Conservation (phyloP, 2,329 filamentous ascomycete genomes). For the Hymenoscyphus albidus region DNA sequence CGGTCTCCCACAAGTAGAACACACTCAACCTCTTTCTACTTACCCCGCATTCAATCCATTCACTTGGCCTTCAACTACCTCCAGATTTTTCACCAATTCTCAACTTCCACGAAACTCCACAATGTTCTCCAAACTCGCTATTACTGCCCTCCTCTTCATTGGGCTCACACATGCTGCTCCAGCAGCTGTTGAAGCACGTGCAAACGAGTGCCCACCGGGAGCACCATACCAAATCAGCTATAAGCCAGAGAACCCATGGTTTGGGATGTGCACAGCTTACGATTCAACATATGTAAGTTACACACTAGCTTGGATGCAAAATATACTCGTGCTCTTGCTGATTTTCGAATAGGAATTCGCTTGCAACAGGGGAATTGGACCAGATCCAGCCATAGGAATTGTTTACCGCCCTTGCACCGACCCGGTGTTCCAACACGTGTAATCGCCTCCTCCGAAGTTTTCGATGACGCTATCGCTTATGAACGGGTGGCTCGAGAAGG, state of each 20-base stretch:
- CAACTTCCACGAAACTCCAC: background rate
- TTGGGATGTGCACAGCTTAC: background rate
- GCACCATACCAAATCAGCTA: background rate
- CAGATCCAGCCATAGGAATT: background rate
- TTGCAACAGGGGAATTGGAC: background rate
- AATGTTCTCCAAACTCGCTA: background rate
- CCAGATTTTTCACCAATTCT: background rate
- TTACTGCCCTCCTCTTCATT: background rate
- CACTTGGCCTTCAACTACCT: background rate
- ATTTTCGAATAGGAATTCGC: background rate
- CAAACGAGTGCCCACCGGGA: background rate
- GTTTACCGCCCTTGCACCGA: background rate
- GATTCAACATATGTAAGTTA: background rate
- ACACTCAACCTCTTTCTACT: background rate
- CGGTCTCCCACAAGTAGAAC: background rate
- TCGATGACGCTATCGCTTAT: no score
- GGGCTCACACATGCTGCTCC: background rate
- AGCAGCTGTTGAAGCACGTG: background rate
- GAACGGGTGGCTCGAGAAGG: no score
- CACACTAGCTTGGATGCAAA: background rate
- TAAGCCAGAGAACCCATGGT: background rate
- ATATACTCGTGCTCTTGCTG: background rate
- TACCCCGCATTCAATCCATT: background rate
- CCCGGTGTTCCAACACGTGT: background rate
- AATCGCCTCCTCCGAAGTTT: background rate